phyloP scores from a whole-genome alignment of 345 rosid species.

The Angophora floribunda region DNA sequence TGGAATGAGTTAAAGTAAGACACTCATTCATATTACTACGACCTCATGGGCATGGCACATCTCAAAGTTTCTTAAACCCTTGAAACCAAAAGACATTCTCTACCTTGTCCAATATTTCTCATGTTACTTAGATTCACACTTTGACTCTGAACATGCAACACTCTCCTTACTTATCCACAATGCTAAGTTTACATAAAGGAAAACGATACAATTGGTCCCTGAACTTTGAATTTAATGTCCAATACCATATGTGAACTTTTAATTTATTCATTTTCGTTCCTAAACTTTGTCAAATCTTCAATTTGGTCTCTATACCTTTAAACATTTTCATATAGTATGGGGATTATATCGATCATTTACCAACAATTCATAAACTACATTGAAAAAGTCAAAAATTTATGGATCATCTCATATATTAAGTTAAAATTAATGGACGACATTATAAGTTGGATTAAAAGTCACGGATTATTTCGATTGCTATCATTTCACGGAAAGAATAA shows the following conservation, averaged over 20 bases:
- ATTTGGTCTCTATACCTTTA: rapidly evolving
- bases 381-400: not conserved
- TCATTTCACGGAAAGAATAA: not conserved
- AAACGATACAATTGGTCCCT: rapidly evolving
- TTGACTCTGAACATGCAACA: not conserved
- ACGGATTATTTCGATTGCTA: rapidly evolving
- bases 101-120: not conserved
- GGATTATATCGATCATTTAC: not conserved
- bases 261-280: too few species aligned
- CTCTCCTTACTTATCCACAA: too few species aligned
- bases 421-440: rapidly evolving
- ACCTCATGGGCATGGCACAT: not conserved
- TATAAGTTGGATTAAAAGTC: too few species aligned
- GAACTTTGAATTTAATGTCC: not conserved
- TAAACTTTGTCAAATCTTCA: too few species aligned
- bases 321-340: not conserved
- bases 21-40: not conserved
- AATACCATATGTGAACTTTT: rapidly evolving
- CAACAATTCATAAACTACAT: rapidly evolving
- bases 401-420: too few species aligned
- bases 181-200: rapidly evolving
- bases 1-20: not conserved
- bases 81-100: not conserved
- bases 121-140: not conserved
- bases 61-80: not conserved